Evolutionary conservation across 108 stramenopile species (phyloP), one percentile per base, ranked within the genome.

Genomic region (Fragilaria radians): DNA sequence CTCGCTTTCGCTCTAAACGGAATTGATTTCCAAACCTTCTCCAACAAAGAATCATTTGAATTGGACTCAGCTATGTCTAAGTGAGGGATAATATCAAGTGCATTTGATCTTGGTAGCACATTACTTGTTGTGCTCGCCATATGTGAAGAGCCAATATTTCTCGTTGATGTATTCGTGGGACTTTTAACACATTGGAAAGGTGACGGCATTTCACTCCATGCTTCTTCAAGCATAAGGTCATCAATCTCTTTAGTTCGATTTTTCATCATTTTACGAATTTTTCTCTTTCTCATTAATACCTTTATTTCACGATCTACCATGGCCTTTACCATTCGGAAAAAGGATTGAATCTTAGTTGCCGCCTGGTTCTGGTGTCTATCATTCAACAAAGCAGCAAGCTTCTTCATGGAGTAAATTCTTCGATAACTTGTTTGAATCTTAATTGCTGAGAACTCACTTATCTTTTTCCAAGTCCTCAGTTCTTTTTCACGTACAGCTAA

Each of bases 301-400:
- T 51, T 47, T 0, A 90, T 70, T 67, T 82, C 73, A 26, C 74
- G 71, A 26, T 90, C 83, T 18, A 82, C 83, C 54, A 85, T 82
- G 24, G 54, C 57, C 66, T 77, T 79, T 14, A 86, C 83, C 65
- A 56, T 57, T 48, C 79, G 62, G 58, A 86, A 90, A 51, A 90
- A 90, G 3, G 82, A 67, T 51, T 86, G 81, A 42, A 90, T 82
- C 0, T 74, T 57, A 29, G 66, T 36, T 7, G 85, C 89, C 48
- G 85, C 88, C 11, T 42, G 11, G 36, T 42, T 42, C 11, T 14
- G 14, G 7, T 14, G 36, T 42, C 14, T 42, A n/a, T n/a, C n/a
- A n/a, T n/a, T n/a, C n/a, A n/a, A n/a, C n/a, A n/a, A n/a, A 11
- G 36, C 36, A 14, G 11, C 11, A 7, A 11, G 7, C 11, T 7